Conservation (phyloP, 2,329 filamentous ascomycete species). For the Fusarium xylarioides region DNA sequence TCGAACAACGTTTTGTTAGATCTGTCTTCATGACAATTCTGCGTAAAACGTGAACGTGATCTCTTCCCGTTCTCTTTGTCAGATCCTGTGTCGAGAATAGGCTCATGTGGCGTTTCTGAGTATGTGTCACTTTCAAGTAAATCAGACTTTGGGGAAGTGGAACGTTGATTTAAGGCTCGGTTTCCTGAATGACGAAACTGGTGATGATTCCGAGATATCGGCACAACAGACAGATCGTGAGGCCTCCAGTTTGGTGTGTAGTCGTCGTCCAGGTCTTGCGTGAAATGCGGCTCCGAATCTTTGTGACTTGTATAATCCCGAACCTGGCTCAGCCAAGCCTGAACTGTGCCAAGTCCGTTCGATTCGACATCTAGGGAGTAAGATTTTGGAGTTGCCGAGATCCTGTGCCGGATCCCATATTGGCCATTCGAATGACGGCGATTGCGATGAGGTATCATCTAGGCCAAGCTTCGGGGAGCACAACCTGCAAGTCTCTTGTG, state of each 20-base stretch:
- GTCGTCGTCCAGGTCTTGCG: neutral
- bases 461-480: neutral
- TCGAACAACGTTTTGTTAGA: conserved; percentile 49
- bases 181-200: neutral
- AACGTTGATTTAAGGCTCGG: neutral
- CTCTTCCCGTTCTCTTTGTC: conserved; percentile 14
- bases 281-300: neutral
- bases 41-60: neutral
- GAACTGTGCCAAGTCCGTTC: neutral
- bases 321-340: conserved; percentile 18
- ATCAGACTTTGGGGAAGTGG: neutral
- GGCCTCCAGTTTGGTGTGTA: conserved; percentile 6
- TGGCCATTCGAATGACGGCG: neutral
- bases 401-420: neutral
- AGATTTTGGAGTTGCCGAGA: neutral
- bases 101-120: neutral
- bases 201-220: neutral
- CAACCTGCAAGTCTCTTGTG: neutral
- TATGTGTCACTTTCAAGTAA: neutral
- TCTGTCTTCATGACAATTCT: neutral
- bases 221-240: conserved; percentile 3
- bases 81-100: neutral
- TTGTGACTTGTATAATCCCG: neutral
- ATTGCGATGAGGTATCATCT: conserved; percentile 7
- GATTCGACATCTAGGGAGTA: neutral